Base-by-base conservation (phyloP, 768 basidiomycete species). In the Leucocoprinus leucothites region DNA sequence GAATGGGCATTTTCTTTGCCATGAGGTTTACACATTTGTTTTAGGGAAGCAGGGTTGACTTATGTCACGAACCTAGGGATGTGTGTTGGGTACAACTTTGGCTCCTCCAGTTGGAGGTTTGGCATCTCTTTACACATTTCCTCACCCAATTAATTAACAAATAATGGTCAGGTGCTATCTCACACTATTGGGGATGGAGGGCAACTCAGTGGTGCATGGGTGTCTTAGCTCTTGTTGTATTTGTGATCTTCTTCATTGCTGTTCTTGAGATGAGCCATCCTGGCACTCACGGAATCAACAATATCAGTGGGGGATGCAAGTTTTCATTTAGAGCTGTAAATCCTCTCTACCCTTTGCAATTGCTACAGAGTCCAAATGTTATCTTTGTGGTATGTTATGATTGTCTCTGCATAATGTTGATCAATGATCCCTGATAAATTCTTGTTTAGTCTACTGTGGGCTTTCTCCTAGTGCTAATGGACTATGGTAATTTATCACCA, bases 201-300 rank as follows among this genome's bases (percentile, higher is more conserved):
- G 58, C 74, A 3, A 78, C 85, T 65, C 86, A 89, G 62, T 62
- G 67, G 7, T 60, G 62, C 0, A 56, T 89, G 1, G 78, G 76
- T 3, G 34, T 73, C 0, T 65, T 70, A 34, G 78, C 76, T 2
- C 34, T 79, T 0, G 14, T 75, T 0, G 69, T 72, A 1, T 71
- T 81, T n/a, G 5, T 77, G 11, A 53, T 69, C 5, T 69, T 87
- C 31, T 48, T 64, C 1, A 36, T 76, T 1, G 74, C 75, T 52
- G 75, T 87, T 19, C 86, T 86, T 0, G 87, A 89, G 61, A 89
- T 86, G 1, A 80, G 78, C 44, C 82, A 85, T 58, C 86, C 87
- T 1, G 78, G 81, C 3, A 63, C 76, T 1, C 69, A 77, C 38
- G 81, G 84, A 0, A 69, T 84, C 1, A 83, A 85, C 50, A 81